Evolutionary conservation across 345 rosid species (phyloP).

Genomic region (Garcia nutans): DNA sequence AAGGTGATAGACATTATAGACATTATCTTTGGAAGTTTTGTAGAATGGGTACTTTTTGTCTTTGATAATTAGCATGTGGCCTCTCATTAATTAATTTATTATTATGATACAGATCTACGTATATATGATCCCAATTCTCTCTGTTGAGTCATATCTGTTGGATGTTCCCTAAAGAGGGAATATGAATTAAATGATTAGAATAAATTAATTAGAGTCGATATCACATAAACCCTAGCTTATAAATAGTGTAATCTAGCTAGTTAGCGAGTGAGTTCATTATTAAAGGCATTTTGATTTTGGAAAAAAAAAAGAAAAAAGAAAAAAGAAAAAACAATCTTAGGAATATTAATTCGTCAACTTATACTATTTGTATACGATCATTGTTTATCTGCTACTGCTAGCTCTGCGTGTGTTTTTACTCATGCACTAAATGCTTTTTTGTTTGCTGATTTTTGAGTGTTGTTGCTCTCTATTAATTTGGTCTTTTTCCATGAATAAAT

Average conservation of each 20-base stretch:
- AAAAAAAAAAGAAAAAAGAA: too few species aligned
- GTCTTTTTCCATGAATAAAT: too few species aligned
- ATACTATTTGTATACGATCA: too few species aligned
- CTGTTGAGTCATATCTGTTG: constrained; percentile 29
- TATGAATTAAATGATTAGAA: constrained; percentile 15
- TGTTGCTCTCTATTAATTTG: too few species aligned
- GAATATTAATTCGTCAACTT: too few species aligned
- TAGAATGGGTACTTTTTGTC: constrained; percentile 12
- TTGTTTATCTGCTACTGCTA: too few species aligned
- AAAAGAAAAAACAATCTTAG: too few species aligned
- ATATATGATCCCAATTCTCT: constrained; percentile 19
- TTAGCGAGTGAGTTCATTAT: too few species aligned
- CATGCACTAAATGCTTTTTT: too few species aligned
- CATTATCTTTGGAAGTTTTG: not conserved
- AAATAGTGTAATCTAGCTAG: constrained; percentile 18
- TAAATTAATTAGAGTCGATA: constrained; percentile 14
- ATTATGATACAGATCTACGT: not conserved
- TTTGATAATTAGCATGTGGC: constrained; percentile 13
- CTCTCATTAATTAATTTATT: constrained; percentile 20
- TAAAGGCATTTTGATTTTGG: too few species aligned
- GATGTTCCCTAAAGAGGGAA: constrained; percentile 33
- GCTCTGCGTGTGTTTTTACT: too few species aligned
- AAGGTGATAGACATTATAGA: constrained; percentile 4
- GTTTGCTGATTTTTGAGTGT: too few species aligned
- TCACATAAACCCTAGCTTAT: constrained; percentile 35